These are phyloP conservation scores for Saccharomycopsis sp. DNA, from an alignment of 805 yeast species.

Conservation along the genomic window DNA sequence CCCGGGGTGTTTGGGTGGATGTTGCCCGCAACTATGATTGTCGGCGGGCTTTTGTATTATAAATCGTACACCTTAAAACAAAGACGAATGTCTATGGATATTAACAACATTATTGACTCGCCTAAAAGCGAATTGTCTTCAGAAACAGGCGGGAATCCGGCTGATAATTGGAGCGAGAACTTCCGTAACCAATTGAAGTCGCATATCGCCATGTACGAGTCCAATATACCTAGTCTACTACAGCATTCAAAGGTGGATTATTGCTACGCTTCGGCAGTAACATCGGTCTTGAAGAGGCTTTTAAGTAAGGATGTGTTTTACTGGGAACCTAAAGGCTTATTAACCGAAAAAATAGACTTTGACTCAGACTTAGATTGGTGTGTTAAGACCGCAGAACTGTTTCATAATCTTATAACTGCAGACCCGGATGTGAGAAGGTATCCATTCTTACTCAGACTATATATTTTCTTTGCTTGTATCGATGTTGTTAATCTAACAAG, in stretches of 20 bases:
- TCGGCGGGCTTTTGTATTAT: constrained; percentile 25
- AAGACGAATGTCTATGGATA: constrained; percentile 5
- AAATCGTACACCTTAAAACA: constrained; percentile 6
- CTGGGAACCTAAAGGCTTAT: constrained; percentile 15
- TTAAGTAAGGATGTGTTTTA: constrained; percentile 5
- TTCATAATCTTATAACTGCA: not conserved
- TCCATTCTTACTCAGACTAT: constrained; percentile 13
- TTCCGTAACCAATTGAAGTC: not conserved
- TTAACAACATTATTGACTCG: constrained; percentile 2
- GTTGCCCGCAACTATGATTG: constrained; percentile 30
- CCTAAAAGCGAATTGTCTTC: not conserved
- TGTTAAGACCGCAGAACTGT: constrained; percentile 4
- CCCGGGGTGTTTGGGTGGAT: constrained; percentile 35
- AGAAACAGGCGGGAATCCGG: not conserved
- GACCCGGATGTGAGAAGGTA: constrained; percentile 16
- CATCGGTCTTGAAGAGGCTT: constrained; percentile 3
- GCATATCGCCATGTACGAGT: constrained; percentile 3
- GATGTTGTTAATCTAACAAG: constrained; percentile 9
- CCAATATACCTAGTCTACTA: constrained; percentile 3
- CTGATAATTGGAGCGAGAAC: constrained; percentile 1
- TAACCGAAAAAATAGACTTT: constrained; percentile 9
- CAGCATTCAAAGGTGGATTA: constrained; percentile 10
- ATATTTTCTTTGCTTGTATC: constrained; percentile 14
- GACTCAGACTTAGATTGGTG: constrained; percentile 8
- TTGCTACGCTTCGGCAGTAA: constrained; percentile 10